These are phyloP conservation scores for Corylus americana DNA, from an alignment of 306 rosid species.

Conservation along the genomic window DNA sequence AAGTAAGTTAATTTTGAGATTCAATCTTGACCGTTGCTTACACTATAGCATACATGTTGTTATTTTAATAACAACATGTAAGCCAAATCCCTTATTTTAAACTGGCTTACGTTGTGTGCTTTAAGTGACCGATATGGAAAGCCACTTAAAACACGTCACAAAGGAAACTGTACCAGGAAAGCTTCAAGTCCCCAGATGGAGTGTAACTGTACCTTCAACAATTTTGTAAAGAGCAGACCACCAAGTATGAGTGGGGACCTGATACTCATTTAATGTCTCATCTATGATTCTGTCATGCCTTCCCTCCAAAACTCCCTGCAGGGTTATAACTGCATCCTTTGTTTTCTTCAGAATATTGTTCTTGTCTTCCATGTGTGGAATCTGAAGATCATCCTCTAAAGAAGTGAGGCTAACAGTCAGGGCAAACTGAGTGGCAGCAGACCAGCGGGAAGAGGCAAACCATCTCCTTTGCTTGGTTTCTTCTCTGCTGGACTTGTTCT, in stretches of 20 bases:
- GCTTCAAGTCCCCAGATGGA: neutral
- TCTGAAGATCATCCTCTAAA: conserved; percentile 60
- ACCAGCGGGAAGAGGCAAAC: conserved; percentile 55
- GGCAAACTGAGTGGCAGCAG: conserved; percentile 67
- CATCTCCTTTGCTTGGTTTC: conserved; percentile 28
- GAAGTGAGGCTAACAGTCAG: conserved; percentile 70
- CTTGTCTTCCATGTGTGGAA: conserved; percentile 28
- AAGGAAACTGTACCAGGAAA: no score
- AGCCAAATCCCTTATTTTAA: no score
- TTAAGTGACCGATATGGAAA: no score
- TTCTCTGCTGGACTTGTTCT: conserved; percentile 23
- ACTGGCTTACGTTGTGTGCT: no score
- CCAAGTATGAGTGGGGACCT: conserved; percentile 62
- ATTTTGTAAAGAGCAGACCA: conserved; percentile 69
- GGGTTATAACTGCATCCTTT: conserved; percentile 63
- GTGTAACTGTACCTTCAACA: conserved; percentile 52
- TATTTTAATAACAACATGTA: no score
- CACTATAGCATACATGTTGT: no score
- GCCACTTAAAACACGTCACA: no score
- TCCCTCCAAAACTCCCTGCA: conserved; percentile 78
- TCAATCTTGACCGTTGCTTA: no score
- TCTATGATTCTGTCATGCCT: conserved; percentile 68
- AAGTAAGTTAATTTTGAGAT: no score
- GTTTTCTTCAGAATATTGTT: conserved; percentile 49
- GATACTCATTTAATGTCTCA: conserved; percentile 37